Conservation (phyloP, 2,329 filamentous ascomycete species). For the Neofusicoccum sp. region DNA sequence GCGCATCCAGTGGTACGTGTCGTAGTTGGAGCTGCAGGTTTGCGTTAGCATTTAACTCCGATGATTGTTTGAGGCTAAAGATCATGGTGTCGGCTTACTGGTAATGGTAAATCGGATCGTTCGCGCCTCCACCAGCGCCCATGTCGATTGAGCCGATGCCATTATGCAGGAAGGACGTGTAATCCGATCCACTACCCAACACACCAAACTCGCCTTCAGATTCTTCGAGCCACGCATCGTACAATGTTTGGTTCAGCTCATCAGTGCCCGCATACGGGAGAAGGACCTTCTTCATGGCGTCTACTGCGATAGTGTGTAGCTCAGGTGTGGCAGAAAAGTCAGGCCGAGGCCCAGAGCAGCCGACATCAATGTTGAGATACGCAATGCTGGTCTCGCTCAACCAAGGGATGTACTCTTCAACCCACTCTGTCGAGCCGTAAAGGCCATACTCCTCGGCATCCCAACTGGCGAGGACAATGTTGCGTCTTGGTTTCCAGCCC, state of each 20-base stretch:
- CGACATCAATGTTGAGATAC: conserved; percentile 54
- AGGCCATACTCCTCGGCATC: conserved; percentile 44
- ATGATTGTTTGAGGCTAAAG: neutral
- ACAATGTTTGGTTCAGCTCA: conserved; percentile 39
- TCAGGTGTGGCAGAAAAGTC: conserved; percentile 41
- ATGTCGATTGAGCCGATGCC: conserved; percentile 45
- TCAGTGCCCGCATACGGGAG: conserved; percentile 38
- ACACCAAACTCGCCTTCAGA: conserved; percentile 40
- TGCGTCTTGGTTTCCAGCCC: conserved; percentile 54
- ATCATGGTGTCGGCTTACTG: conserved; percentile 41
- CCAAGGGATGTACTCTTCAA: conserved; percentile 51
- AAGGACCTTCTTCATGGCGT: conserved; percentile 42
- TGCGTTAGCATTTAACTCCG: neutral
- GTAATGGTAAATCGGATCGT: conserved; percentile 44
- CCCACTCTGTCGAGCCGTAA: conserved; percentile 47
- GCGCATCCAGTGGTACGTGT: conserved; percentile 53
- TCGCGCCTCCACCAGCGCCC: conserved; percentile 37
- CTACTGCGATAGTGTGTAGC: conserved; percentile 36
- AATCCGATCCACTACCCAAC: conserved; percentile 48
- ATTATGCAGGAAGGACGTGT: conserved; percentile 47
- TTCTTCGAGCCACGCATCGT: conserved; percentile 43
- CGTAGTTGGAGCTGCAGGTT: conserved; percentile 36
- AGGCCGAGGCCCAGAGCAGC: conserved; percentile 44
- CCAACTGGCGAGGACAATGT: conserved; percentile 47
- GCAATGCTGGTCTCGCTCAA: conserved; percentile 44